A percentile compares a stretch with the other conserved stretches of the same genome.
These are phyloP conservation scores for Pisolithus orientalis DNA, from an alignment of 768 basidiomycete species.

Conservation along the genomic window DNA sequence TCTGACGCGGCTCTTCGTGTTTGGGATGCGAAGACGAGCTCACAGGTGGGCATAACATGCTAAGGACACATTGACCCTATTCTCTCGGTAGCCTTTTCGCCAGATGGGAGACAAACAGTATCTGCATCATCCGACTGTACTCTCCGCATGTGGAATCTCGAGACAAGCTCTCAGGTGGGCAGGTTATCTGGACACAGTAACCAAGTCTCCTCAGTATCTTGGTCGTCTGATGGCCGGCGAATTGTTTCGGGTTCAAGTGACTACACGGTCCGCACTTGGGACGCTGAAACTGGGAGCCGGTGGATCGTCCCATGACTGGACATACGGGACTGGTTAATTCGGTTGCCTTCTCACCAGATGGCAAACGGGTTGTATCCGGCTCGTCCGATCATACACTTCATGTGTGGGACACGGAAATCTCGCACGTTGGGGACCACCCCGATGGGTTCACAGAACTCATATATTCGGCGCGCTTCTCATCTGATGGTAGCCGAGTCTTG, in stretches of 20 bases:
- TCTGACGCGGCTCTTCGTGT: not conserved
- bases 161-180: not conserved
- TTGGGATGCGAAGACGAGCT: not conserved
- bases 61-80: not conserved
- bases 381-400: too few species aligned
- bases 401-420: too few species aligned
- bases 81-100: not conserved
- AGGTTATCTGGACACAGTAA: not conserved
- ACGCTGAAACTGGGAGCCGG: not conserved
- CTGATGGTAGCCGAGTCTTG: too few species aligned
- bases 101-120: not conserved
- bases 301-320: not conserved
- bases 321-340: not conserved
- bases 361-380: not conserved
- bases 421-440: too few species aligned
- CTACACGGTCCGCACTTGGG: not conserved
- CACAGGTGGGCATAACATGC: not conserved
- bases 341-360: not conserved
- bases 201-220: constrained; percentile 1
- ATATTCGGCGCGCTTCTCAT: too few species aligned
- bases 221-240: constrained; percentile 1
- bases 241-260: constrained; percentile 2
- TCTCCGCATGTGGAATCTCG: not conserved
- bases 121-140: not conserved
- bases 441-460: too few species aligned